These are phyloP conservation scores for Russula lepida DNA, from an alignment of 768 basidiomycete genomes.

Conservation along the genomic window DNA sequence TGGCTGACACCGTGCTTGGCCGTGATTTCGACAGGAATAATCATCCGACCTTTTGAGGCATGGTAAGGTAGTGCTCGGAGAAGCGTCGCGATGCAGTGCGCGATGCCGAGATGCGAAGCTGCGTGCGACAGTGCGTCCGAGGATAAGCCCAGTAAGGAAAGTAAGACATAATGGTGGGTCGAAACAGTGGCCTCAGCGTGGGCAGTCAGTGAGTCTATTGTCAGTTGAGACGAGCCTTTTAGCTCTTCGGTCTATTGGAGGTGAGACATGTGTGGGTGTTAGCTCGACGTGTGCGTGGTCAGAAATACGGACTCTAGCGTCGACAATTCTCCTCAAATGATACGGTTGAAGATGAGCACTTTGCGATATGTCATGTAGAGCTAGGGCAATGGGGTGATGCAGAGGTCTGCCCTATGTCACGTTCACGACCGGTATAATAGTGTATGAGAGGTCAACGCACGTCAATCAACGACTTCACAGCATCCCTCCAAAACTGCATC, in stretches of 20 bases:
- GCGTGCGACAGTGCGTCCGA: constrained; percentile 56
- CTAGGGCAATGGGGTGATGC: constrained; percentile 72
- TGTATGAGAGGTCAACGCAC: constrained; percentile 33
- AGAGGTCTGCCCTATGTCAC: constrained; percentile 58
- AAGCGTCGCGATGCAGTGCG: constrained; percentile 62
- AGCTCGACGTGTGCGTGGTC: neutral
- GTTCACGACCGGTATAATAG: constrained; percentile 18
- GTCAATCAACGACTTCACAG: constrained; percentile 56
- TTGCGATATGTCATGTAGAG: constrained; percentile 50
- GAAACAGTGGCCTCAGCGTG: constrained; percentile 79
- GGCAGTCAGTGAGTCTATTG: constrained; percentile 54
- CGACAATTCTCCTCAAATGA: constrained; percentile 75
- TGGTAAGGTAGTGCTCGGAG: constrained; percentile 75
- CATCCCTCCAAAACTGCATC: constrained; percentile 84
- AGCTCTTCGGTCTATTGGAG: constrained; percentile 55
- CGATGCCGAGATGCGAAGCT: constrained; percentile 72
- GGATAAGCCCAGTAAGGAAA: constrained; percentile 54
- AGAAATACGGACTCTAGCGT: constrained; percentile 58
- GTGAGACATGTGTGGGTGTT: neutral
- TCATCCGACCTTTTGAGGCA: constrained; percentile 57
- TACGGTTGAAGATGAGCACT: constrained; percentile 51
- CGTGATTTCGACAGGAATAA: constrained; percentile 76
- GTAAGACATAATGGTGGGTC: constrained; percentile 65
- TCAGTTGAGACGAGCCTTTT: constrained; percentile 53
- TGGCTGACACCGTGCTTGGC: constrained; percentile 70